Conservation (phyloP, 352 stramenopile species). For the Blastocystis sp. region DNA sequence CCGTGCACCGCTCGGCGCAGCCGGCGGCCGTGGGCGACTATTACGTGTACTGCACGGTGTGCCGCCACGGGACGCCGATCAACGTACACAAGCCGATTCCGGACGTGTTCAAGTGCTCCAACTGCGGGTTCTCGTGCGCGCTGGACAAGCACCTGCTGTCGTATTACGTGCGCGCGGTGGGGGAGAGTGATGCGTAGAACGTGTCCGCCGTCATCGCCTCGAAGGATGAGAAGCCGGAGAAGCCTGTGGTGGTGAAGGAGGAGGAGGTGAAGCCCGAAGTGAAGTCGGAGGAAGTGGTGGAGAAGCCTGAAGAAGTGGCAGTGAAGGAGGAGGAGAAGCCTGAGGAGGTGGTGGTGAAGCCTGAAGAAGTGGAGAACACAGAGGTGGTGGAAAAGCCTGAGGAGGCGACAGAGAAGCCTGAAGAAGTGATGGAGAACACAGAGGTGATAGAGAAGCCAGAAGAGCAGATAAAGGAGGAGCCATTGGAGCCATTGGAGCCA, state of each 20-base stretch:
- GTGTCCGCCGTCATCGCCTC: background rate
- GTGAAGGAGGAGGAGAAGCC: background rate
- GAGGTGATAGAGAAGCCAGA: background rate
- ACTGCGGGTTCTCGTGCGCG: constrained; percentile 49
- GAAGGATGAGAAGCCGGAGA: background rate
- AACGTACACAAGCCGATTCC: constrained; percentile 41
- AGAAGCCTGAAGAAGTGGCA: background rate
- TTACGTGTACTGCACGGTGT: constrained; percentile 59
- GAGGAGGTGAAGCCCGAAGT: background rate
- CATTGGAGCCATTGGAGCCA: background rate
- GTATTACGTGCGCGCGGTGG: constrained; percentile 16
- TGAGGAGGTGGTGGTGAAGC: background rate
- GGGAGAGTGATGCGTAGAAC: background rate
- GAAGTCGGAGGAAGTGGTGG: background rate
- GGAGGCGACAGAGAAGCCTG: background rate
- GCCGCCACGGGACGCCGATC: constrained; percentile 46
- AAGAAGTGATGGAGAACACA: background rate
- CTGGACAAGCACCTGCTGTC: constrained; percentile 55
- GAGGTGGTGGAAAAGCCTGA: background rate
- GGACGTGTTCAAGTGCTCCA: constrained; percentile 54
- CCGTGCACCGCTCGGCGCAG: background rate
- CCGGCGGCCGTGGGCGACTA: constrained; percentile 13
- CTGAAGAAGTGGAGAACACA: background rate
- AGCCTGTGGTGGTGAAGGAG: background rate
- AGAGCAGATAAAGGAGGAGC: background rate